phyloP scores from a whole-genome alignment of 345 rosid species.

The Populus ilicifolia region DNA sequence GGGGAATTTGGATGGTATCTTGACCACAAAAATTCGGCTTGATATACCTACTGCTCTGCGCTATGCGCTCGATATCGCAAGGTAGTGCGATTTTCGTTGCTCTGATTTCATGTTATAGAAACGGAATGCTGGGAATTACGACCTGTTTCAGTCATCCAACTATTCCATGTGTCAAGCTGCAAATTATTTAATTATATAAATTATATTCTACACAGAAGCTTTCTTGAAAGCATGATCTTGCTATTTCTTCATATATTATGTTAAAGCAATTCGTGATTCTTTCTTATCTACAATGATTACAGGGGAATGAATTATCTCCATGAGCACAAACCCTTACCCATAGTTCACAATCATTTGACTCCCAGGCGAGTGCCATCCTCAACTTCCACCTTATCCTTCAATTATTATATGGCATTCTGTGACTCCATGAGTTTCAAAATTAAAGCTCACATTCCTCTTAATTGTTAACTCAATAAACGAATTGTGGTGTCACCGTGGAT shows the following conservation, averaged over 20 bases:
- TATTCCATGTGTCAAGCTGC: neutral
- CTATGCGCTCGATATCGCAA: slow-evolving; percentile 56
- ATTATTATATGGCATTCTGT: too few species aligned
- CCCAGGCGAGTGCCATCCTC: slow-evolving; percentile 24
- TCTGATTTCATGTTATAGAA: neutral
- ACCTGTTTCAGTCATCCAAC: neutral
- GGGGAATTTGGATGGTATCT: slow-evolving; percentile 44
- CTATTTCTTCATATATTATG: too few species aligned
- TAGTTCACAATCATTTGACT: slow-evolving; percentile 57
- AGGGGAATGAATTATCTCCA: slow-evolving; percentile 73
- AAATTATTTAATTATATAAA: neutral
- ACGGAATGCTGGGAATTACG: neutral
- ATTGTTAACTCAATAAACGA: neutral
- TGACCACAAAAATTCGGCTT: slow-evolving; percentile 33
- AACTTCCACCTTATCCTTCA: too few species aligned
- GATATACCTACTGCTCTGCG: slow-evolving; percentile 46
- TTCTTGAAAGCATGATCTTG: too few species aligned
- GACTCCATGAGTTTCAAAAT: too few species aligned
- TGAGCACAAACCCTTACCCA: slow-evolving; percentile 52
- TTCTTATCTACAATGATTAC: neutral
- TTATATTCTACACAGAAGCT: too few species aligned
- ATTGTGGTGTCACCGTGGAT: too few species aligned
- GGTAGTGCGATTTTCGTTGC: slow-evolving; percentile 20
- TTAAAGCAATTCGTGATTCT: too few species aligned
- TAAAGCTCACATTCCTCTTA: too few species aligned